A percentile compares a stretch with the other conserved stretches of the same genome.
phyloP scores from a whole-genome alignment of 352 stramenopile genomes.

The Blastocystis hominis region DNA sequence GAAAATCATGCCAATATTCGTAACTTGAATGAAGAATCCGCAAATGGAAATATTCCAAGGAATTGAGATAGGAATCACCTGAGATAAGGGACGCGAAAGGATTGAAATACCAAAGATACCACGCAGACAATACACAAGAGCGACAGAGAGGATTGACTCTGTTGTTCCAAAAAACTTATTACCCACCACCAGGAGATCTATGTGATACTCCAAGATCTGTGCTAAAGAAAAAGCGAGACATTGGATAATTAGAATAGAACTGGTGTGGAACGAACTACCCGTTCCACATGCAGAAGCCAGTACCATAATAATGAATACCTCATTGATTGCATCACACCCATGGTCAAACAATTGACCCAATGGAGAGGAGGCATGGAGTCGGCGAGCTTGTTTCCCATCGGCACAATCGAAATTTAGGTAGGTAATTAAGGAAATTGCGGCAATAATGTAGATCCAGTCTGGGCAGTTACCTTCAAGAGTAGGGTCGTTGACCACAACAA shows the following conservation, averaged over 20 bases:
- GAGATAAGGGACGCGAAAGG: background rate
- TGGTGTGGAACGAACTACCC: background rate
- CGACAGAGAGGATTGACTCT: slow-evolving; percentile 12
- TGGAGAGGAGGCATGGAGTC: slow-evolving; percentile 81
- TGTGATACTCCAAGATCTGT: slow-evolving; percentile 48
- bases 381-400: slow-evolving; percentile 93
- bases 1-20: slow-evolving; percentile 39
- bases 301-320: slow-evolving; percentile 47
- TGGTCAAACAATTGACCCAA: slow-evolving; percentile 97
- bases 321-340: slow-evolving; percentile 64
- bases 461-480: slow-evolving; percentile 4
- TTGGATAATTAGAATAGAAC: slow-evolving; percentile 28
- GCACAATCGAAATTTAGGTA: slow-evolving; percentile 97
- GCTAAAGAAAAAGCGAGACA: slow-evolving; percentile 34
- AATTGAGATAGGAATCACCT: background rate
- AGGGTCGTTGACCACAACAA: slow-evolving; percentile 34
- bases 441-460: slow-evolving; percentile 13
- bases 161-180: slow-evolving; percentile 52
- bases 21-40: slow-evolving; percentile 1
- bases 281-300: slow-evolving; percentile 37
- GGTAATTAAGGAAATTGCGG: slow-evolving; percentile 59
- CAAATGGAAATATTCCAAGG: background rate
- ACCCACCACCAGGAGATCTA: slow-evolving; percentile 16
- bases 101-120: background rate
- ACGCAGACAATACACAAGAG: slow-evolving; percentile 2